Evolutionary conservation across 345 rosid genomes (phyloP), one percentile per base, ranked within the genome.

Genomic region (Cardiospermum halicacabum): DNA sequence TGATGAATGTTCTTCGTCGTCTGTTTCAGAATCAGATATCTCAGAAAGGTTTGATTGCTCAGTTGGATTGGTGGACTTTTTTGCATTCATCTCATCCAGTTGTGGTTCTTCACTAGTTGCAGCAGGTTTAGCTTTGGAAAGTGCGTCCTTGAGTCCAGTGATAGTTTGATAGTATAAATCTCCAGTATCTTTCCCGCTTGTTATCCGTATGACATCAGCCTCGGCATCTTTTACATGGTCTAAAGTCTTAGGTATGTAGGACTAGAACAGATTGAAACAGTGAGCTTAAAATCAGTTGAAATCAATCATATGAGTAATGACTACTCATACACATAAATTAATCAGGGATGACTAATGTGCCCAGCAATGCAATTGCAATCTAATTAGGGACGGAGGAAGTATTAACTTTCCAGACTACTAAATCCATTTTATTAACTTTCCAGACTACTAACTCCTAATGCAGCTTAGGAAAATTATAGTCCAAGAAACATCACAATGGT

Each of bases 181-280:
- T 27, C 71, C 77, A 0, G 92, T 94, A 57, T 89, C 92, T 70
- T 79, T 75, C 67, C 96, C 96, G 62, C 91, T 87, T 9, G 83
- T 85, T 74, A 94, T 53, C 61, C 86, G 79, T 45, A 73, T 80
- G 16, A 85, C 95, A 3, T 94, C 99, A 21, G 73, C 97, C 58
- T 94, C 97, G 0, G 69, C 96, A 43, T 91, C 75, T 75, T 82
- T 85, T 27, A 91, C 97, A 40, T 75, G 79, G 61, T 89, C 94
- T 27, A 94, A 78, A 48, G 97, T 77, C 79, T 89, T 94, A 0
- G 99, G 96, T 51, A 94, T 94, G 69, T 79, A 91, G 27, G 97
- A 76, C 99, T 94, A 22, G 48, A 47, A 54, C 24, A 49, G 6
- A 43, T 51, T 53, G 57, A 25, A 16, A 25, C 62, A 54, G n/a